These are phyloP conservation scores for Penicillium odoratum DNA, from an alignment of 495 filamentous ascomycete species.

Conservation along the genomic window DNA sequence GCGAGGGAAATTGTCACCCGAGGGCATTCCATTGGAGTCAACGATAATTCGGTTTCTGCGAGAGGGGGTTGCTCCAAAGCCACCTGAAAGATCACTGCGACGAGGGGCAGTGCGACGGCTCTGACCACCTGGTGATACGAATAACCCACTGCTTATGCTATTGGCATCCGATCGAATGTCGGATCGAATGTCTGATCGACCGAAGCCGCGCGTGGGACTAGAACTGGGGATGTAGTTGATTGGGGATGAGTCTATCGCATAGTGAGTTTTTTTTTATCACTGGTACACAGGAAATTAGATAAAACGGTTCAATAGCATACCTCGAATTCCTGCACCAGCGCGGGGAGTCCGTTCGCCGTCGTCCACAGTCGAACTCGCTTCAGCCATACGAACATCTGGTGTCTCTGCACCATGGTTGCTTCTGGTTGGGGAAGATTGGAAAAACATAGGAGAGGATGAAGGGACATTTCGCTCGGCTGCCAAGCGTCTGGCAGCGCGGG, in stretches of 20 bases:
- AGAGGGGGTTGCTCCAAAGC: slow-evolving; percentile 62
- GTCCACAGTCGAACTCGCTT: slow-evolving; percentile 61
- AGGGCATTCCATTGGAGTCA: slow-evolving; percentile 75
- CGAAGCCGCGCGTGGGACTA: slow-evolving; percentile 62
- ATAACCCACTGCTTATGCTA: slow-evolving; percentile 83
- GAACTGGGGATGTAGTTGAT: slow-evolving; percentile 87
- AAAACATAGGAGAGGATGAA: slow-evolving; percentile 82
- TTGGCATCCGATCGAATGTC: slow-evolving; percentile 57
- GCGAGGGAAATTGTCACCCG: slow-evolving; percentile 49
- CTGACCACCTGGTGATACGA: slow-evolving; percentile 65
- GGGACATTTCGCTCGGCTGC: slow-evolving; percentile 39
- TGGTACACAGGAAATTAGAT: not conserved
- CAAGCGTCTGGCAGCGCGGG: slow-evolving; percentile 46
- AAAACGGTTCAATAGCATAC: slow-evolving; percentile 43
- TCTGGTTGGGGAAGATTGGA: slow-evolving; percentile 71
- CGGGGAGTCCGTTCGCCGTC: slow-evolving; percentile 74
- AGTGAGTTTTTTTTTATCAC: slow-evolving; percentile 5
- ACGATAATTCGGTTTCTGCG: slow-evolving; percentile 73
- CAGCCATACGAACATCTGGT: slow-evolving; percentile 49
- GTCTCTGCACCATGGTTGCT: slow-evolving; percentile 57
- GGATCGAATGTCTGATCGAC: slow-evolving; percentile 49
- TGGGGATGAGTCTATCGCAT: slow-evolving; percentile 74
- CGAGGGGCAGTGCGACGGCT: slow-evolving; percentile 50
- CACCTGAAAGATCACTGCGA: slow-evolving; percentile 81
- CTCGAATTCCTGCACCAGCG: slow-evolving; percentile 59